Evolutionary conservation across 495 filamentous ascomycete species (phyloP), one percentile per base, ranked within the genome.

Genomic region (Wilcoxina mikolae): DNA sequence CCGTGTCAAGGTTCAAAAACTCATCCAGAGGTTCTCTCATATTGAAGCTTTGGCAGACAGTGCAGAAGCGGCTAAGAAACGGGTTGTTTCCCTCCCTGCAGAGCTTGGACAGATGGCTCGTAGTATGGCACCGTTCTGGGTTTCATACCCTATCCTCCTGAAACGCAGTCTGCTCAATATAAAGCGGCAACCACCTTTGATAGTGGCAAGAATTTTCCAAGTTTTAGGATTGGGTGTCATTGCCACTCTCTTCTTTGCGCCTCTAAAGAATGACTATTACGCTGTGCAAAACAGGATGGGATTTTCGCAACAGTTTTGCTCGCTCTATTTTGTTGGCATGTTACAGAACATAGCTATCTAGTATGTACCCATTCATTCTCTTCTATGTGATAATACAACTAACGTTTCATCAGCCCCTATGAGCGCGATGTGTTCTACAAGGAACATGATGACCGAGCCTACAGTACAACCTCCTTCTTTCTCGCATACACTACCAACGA

Each of bases 311-410:
- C 78, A 86, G 59, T 69, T 86, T 54, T 70, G 76, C 1, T 76
- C 82, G 0, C 68, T 84, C n/a, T 83, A 85, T 60, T 85, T 84
- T 56, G 29, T 87, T 3, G 82, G 81, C 4, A 85, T 87, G 83
- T 72, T 86, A 4, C 81, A 87, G 60, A 86, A 86, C 58, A 77
- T 86, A 17, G 78, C 81, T 5, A 72, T 84, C 46, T 87, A n/a
- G n/a, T n/a, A n/a, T n/a, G n/a, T n/a, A n/a, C n/a, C n/a, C n/a
- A n/a, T n/a, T n/a, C n/a, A n/a, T n/a, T n/a, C n/a, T n/a, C n/a
- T n/a, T n/a, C n/a, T n/a, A n/a, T n/a, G n/a, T n/a, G n/a, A n/a
- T n/a, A n/a, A n/a, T n/a, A n/a, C n/a, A n/a, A n/a, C n/a, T n/a
- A n/a, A n/a, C n/a, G n/a, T n/a, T n/a, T n/a, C 18, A 45, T 20